Base-by-base conservation (phyloP, 2,329 filamentous ascomycete species). In the Cladobotryum protrusum region DNA sequence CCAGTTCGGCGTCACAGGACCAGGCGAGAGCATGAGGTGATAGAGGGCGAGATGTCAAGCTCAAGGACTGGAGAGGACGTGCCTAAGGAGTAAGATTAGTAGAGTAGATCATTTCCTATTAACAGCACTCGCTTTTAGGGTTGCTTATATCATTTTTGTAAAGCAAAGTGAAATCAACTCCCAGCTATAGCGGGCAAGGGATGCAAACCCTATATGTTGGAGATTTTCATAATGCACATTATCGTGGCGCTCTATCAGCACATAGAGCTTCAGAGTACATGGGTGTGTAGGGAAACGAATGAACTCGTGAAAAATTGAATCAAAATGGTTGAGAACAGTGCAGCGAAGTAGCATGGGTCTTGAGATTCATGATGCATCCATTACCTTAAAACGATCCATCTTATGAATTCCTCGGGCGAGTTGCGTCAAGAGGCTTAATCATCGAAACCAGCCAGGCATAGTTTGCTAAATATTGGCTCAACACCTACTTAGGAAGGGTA, bases 1-100 rank as follows among this genome's bases (percentile, higher is more conserved):
- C 79, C 5, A 82, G 67, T 57, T 81, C 79, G 19, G 73, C 76
- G 47, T 82, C 79, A 53, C 74, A 74, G 18, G 79, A 82, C 75
- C 78, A 82, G 34, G 74, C 59, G 8, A 73, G 55, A 1, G 69
- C 64, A 50, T 72, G 71, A 4, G 67, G 68, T 24, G 71, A 70
- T 52, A 75, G 62, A 15, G 74, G 72, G 4, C 73, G 64, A 11
- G 72, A 69, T 35, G 65, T 64, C 17, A 78, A 62, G 43, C 64
- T 61, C 18, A 78, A 64, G 3, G 72, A 66, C 56, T 74, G 72
- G 8, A 82, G 67, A 1, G 75, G 74, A 6, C 74, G 70, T 41
- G 71, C 69, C 68, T 74, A 58, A 33, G 29, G 35, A 20, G 53
- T 37, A 48, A 46, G 17, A n/a, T 42, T 18, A 42, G 18, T 13